Percentiles rank a stretch among this genome's conserved stretches.
phyloP scores from a whole-genome alignment of 495 filamentous ascomycete species.

The Penicillium chermesinum region DNA sequence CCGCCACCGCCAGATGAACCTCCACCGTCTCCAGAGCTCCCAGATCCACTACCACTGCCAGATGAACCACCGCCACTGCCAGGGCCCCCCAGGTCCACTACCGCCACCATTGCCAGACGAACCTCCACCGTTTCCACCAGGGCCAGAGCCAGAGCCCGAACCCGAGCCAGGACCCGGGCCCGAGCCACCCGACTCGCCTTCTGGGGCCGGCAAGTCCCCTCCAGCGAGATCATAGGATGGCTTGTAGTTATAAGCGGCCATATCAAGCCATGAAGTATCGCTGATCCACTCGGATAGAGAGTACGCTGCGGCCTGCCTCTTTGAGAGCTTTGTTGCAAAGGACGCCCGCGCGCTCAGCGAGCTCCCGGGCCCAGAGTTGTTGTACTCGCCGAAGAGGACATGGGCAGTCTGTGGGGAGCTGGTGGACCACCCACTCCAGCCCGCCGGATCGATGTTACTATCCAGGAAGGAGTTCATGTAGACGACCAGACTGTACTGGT shows the following conservation, averaged over 20 bases:
- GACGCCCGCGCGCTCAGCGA: background rate
- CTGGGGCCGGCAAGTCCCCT: background rate
- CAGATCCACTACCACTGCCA: too few species aligned
- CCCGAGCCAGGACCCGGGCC: background rate
- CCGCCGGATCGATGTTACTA: background rate
- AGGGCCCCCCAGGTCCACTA: too few species aligned
- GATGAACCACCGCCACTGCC: too few species aligned
- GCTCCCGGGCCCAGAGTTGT: constrained; percentile 1
- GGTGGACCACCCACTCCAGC: background rate
- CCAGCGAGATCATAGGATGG: constrained; percentile 3
- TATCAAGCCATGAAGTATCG: constrained; percentile 7
- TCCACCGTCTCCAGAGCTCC: background rate
- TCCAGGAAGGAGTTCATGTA: constrained; percentile 6
- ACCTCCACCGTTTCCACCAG: background rate
- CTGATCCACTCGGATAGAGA: constrained; percentile 1
- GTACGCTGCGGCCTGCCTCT: background rate
- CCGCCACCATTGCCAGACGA: too few species aligned
- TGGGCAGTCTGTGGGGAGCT: background rate
- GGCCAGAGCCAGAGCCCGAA: background rate
- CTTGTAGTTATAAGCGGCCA: constrained; percentile 1
- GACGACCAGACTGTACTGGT: constrained; percentile 1
- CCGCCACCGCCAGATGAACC: too few species aligned
- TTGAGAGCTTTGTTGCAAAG: background rate
- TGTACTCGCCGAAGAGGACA: constrained; percentile 2
- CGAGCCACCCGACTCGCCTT: too few species aligned